Base-by-base conservation (phyloP, 768 basidiomycete species). In the Kockovaella imperatae region DNA sequence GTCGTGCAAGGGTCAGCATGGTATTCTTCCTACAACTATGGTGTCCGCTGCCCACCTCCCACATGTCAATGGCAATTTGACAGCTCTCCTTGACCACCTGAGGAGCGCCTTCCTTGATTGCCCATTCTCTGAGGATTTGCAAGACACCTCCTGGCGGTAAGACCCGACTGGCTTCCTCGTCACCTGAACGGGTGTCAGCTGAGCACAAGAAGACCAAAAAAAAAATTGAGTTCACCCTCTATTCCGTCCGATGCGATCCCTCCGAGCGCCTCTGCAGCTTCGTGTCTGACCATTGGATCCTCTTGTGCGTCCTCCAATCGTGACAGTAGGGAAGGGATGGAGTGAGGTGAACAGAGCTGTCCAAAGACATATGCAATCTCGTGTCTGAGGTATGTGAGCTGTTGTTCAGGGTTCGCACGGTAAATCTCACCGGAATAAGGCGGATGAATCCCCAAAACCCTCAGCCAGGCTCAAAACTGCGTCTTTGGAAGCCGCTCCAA, bases 341-440 rank as follows among this genome's bases (percentile, higher is more conserved):
- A 84, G 67, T 90, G 82, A 4, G 83, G 77, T 1, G 87, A 89
- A 42, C 87, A 80, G 35, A 99, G 78, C 74, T 99, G 95, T 11
- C 95, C 95, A 63, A 97, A 96, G 36, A 99, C 84, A 70, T 96
- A 99, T 1, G 95, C 95, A 39, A 99, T 88, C 70, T 99, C 95
- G 70, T 99, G 95, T 55, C 91, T 93, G 26, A 7, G 4, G 20
- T 17, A 20, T 35, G 26, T 32, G 35, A 35, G 32, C 34, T 4
- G 4, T 15, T 15, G 14, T 24, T 23, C 10, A 42, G 14, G 24
- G 18, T 14, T 14, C 5, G 13, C 13, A 20, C 13, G 18, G 36
- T 26, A 13, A 72, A n/a, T n/a, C 81, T 59, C 52, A 91, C 88
- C 90, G 88, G 82, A 99, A 97, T 20, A 99, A 75, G 1, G 84